Conservation (phyloP, 2,329 filamentous ascomycete species). For the Coniochaeta sp. region DNA sequence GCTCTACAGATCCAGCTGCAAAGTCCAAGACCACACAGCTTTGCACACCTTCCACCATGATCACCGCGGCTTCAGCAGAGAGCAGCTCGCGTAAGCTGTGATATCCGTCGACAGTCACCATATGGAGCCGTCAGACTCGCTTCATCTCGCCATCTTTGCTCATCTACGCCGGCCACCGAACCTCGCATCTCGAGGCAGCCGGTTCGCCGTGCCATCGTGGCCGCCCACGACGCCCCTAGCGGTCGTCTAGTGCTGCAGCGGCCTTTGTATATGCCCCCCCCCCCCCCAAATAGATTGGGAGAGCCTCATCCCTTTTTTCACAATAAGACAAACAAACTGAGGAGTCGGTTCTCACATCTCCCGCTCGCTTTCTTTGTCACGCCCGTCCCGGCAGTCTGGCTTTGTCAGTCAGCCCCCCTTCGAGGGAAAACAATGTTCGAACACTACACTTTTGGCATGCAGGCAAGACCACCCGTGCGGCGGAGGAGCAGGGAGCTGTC, state of each 20-base stretch:
- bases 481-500: not conserved
- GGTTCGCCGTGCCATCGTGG: not conserved
- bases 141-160: not conserved
- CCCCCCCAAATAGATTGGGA: not conserved
- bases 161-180: not conserved
- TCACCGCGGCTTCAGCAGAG: not conserved
- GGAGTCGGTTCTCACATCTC: not conserved
- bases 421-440: slow-evolving; percentile 2
- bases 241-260: not conserved
- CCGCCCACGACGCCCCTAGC: not conserved
- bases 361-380: not conserved
- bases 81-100: not conserved
- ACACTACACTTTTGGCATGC: not conserved
- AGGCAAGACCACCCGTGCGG: not conserved
- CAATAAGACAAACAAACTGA: too few species aligned
- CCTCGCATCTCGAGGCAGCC: not conserved
- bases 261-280: not conserved
- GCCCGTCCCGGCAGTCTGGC: not conserved
- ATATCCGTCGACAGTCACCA: not conserved
- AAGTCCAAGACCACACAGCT: not conserved
- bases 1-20: not conserved
- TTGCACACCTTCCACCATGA: not conserved
- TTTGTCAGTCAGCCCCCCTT: not conserved
- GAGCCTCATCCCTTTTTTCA: not conserved
- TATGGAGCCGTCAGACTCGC: not conserved